These are phyloP conservation scores for Hymenoscyphus fraxineus DNA, from an alignment of 2,329 filamentous ascomycete genomes.

Conservation along the genomic window DNA sequence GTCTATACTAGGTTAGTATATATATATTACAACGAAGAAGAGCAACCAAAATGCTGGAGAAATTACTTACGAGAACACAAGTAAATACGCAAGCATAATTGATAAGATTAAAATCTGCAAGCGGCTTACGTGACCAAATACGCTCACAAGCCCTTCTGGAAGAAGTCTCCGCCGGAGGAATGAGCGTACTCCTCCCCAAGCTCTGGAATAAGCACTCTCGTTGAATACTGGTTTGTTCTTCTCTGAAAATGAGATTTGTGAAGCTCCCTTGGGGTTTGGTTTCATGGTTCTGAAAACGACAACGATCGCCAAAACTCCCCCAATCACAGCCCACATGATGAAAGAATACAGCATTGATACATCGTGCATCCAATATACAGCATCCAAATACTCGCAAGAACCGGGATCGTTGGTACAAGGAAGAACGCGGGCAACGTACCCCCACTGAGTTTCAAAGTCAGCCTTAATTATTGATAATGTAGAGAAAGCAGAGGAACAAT, in stretches of 20 bases:
- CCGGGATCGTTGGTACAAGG: slow-evolving; percentile 55
- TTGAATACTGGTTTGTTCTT: slow-evolving; percentile 22
- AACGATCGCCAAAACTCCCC: slow-evolving; percentile 44
- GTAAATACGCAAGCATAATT: slow-evolving; percentile 57
- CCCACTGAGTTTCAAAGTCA: slow-evolving; percentile 42
- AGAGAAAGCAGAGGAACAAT: neutral
- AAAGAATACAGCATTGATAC: slow-evolving; percentile 52
- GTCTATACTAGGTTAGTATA: slow-evolving; percentile 26
- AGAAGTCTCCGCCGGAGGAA: slow-evolving; percentile 47
- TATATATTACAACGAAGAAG: neutral
- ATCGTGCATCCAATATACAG: slow-evolving; percentile 52
- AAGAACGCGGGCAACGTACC: slow-evolving; percentile 49
- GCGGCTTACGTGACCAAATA: slow-evolving; percentile 67
- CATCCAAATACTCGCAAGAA: slow-evolving; percentile 55
- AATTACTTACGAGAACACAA: slow-evolving; percentile 54
- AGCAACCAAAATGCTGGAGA: neutral
- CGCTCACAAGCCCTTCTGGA: slow-evolving; percentile 50
- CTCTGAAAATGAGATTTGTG: slow-evolving; percentile 25
- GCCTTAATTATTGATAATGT: neutral
- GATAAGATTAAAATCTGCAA: slow-evolving; percentile 62
- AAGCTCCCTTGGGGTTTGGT: slow-evolving; percentile 22
- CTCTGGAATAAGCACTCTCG: slow-evolving; percentile 26
- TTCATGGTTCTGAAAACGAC: slow-evolving; percentile 34
- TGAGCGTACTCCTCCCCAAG: slow-evolving; percentile 18
- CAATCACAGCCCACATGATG: slow-evolving; percentile 54